Conservation (phyloP, 2,329 filamentous ascomycete species). For the Trichoderma atrobrunneum region DNA sequence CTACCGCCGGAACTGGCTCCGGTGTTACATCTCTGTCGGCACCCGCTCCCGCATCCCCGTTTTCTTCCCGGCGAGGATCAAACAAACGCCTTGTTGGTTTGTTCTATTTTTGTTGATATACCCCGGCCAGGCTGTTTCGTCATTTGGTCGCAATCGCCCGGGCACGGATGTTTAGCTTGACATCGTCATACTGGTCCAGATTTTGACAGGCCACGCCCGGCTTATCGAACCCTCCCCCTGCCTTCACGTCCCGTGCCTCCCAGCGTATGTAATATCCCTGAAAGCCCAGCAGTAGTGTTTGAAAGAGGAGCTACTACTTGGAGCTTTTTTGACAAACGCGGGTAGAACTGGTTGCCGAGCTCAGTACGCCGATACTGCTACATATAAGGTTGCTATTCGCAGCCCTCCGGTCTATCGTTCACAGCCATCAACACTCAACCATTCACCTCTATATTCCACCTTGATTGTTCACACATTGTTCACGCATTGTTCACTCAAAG, state of each 20-base stretch:
- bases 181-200: not conserved
- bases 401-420: not conserved
- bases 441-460: not conserved
- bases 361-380: not conserved
- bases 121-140: not conserved
- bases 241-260: slow-evolving; percentile 10
- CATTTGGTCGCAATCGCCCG: not conserved
- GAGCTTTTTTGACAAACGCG: slow-evolving; percentile 12
- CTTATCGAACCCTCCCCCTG: slow-evolving; percentile 1
- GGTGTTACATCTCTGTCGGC: slow-evolving; percentile 6
- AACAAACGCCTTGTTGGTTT: slow-evolving; percentile 6
- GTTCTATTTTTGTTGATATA: slow-evolving; percentile 10
- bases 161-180: not conserved
- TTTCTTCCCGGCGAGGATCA: not conserved
- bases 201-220: slow-evolving; percentile 5
- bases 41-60: not conserved
- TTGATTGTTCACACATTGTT: not conserved
- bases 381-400: slow-evolving; percentile 13
- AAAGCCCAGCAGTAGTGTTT: not conserved
- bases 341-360: not conserved
- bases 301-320: not conserved
- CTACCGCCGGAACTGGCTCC: not conserved
- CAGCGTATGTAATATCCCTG: not conserved
- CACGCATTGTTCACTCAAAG: not conserved
- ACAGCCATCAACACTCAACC: not conserved